These are phyloP conservation scores for Diaporthe australafricana DNA, from an alignment of 2,329 filamentous ascomycete species.

Conservation along the genomic window DNA sequence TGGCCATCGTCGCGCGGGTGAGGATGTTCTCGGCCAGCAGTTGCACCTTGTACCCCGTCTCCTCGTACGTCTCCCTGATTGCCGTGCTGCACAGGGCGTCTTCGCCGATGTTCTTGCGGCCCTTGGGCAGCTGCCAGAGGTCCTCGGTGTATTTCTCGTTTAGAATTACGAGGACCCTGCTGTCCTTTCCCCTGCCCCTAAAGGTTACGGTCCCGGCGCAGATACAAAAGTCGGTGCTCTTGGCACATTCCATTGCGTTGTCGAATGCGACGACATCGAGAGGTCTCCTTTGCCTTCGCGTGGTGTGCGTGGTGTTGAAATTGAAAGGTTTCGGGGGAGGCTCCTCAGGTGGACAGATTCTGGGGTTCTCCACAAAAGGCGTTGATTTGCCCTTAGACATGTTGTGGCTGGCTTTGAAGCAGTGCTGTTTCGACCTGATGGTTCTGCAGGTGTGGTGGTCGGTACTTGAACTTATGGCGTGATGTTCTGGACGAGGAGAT, in stretches of 20 bases:
- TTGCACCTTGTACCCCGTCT: conserved; percentile 56
- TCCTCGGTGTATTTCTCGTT: conserved; percentile 51
- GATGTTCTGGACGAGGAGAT: neutral
- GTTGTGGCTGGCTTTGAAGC: neutral
- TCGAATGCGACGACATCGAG: conserved; percentile 47
- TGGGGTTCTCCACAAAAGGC: conserved; percentile 7
- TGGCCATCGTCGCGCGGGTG: conserved; percentile 54
- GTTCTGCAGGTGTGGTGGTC: neutral
- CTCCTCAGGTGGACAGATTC: neutral
- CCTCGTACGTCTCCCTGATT: conserved; percentile 60
- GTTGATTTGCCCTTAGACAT: conserved; percentile 12
- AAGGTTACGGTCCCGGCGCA: conserved; percentile 61
- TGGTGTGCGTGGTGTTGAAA: neutral
- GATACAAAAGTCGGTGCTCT: conserved; percentile 56
- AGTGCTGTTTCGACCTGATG: neutral
- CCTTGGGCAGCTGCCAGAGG: conserved; percentile 61
- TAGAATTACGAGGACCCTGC: conserved; percentile 55
- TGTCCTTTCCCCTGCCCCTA: conserved; percentile 47
- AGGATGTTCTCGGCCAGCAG: conserved; percentile 54
- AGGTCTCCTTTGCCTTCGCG: neutral
- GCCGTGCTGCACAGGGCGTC: conserved; percentile 52
- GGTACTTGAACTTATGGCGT: neutral
- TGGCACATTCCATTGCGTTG: conserved; percentile 50
- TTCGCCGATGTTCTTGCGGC: conserved; percentile 60
- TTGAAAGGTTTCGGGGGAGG: neutral